phyloP scores from a whole-genome alignment of 345 rosid genomes.

The Laguncularia racemosa region DNA sequence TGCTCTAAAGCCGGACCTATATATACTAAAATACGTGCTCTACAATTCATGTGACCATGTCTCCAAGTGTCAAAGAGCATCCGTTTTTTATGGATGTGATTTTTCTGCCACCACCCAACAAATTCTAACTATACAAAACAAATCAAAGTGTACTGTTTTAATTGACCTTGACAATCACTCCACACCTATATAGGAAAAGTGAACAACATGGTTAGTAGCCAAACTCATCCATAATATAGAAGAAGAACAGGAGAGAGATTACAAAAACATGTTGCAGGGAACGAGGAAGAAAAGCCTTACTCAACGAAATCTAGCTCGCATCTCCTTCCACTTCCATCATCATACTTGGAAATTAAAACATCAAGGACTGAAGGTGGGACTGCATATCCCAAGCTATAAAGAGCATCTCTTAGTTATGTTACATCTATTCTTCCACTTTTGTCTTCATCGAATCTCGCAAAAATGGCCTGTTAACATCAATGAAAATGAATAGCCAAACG shows the following conservation, averaged over 20 bases:
- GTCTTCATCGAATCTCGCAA: slow-evolving; percentile 59
- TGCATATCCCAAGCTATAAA: slow-evolving; percentile 48
- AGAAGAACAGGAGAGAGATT: no score
- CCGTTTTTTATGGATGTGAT: no score
- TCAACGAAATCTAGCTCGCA: slow-evolving; percentile 52
- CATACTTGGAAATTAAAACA: slow-evolving; percentile 40
- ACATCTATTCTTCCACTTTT: slow-evolving; percentile 57
- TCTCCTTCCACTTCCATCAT: slow-evolving; percentile 35
- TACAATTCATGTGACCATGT: no score
- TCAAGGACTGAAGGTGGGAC: slow-evolving; percentile 60
- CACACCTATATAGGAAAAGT: slow-evolving; percentile 42
- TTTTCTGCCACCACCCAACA: no score
- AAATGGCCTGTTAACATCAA: slow-evolving; percentile 35
- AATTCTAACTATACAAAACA: no score
- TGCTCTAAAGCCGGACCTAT: no score
- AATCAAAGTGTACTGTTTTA: neutral
- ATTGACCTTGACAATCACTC: slow-evolving; percentile 66
- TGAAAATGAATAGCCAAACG: no score
- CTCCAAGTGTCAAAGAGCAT: no score
- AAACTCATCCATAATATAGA: no score
- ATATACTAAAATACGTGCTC: no score
- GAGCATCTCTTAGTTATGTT: slow-evolving; percentile 50
- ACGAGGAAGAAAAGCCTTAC: slow-evolving; percentile 25
- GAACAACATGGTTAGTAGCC: neutral
- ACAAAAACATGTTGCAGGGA: no score